These are phyloP conservation scores for Kwoniella europaea DNA, from an alignment of 768 basidiomycete genomes.

Conservation along the genomic window DNA sequence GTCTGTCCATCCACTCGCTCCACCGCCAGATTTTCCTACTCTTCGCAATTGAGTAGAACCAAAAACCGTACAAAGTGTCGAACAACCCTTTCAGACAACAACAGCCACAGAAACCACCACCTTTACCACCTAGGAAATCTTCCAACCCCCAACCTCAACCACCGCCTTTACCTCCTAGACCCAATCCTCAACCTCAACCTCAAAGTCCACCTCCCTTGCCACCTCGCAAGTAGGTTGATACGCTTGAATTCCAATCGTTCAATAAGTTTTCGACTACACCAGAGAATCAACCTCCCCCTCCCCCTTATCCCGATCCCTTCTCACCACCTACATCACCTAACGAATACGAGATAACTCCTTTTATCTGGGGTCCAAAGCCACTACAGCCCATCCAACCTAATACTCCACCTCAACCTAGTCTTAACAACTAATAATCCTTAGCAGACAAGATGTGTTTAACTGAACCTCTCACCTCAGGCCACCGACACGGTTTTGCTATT, in stretches of 20 bases:
- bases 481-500: neutral
- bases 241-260: neutral
- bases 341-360: too few species aligned
- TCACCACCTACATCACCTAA: neutral
- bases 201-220: neutral
- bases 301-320: neutral
- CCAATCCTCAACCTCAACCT: neutral
- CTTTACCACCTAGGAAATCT: neutral
- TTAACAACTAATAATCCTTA: neutral
- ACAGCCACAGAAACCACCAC: too few species aligned
- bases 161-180: neutral
- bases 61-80: neutral
- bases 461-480: neutral
- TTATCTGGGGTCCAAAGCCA: neutral
- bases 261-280: neutral
- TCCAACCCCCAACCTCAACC: neutral
- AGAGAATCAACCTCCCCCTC: neutral
- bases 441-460: constrained; percentile 15
- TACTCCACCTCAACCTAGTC: neutral
- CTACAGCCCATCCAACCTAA: neutral
- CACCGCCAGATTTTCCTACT: neutral
- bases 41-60: neutral
- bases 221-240: neutral
- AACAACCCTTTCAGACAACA: neutral
- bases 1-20: neutral